Base-by-base conservation (phyloP, 2,329 filamentous ascomycete species). In the Pseudocercospora vitis region DNA sequence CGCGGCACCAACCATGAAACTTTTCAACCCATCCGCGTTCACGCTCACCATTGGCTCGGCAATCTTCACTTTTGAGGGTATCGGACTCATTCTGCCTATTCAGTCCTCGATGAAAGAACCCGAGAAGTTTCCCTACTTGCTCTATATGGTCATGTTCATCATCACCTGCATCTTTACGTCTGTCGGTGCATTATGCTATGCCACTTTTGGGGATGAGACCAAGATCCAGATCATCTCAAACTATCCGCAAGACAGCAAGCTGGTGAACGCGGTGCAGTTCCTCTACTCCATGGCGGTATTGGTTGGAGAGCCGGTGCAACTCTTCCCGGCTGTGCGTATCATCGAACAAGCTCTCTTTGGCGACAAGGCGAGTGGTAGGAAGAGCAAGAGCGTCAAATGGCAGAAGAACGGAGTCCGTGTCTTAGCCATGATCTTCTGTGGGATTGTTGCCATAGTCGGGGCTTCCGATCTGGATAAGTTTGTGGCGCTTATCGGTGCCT, bases 1-100 rank as follows among this genome's bases (percentile, higher is more conserved):
- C 50, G 74, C 86, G 49, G 78, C 83, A 57, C 73, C 78, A 0
- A 81, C 78, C 0, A 83, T 89, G n/a, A 74, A 76, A 47, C 74
- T 87, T 11, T 89, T 89, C 77, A 89, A 89, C 69, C 82, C 86
- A 0, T 73, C 76, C 21, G 77, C 81, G 52, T 89, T 85, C 67
- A 86, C 87, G 0, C 74, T 89, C 50, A 89, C 86, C 21, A 80
- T 90, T 44, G 87, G 87, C 48, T 82, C 85, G 1, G 83, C 85
- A 31, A 89, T 90, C 65, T 90, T 89, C 72, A 89, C 87, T 0
- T 90, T 89, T 62, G 87, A 90, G 67, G 87, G 87, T 44, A 89
- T 90, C 42, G 87, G 87, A 1, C 80, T 90, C 19, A 88, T 90
- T 58, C 74, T 90, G 7, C 87, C 87, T 0, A 90, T 90, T 50